A percentile compares a stretch with the other conserved stretches of the same genome.
These are phyloP conservation scores for Apiotrichum porosum DNA, from an alignment of 1,284 basidiomycete genomes.

Conservation along the genomic window DNA sequence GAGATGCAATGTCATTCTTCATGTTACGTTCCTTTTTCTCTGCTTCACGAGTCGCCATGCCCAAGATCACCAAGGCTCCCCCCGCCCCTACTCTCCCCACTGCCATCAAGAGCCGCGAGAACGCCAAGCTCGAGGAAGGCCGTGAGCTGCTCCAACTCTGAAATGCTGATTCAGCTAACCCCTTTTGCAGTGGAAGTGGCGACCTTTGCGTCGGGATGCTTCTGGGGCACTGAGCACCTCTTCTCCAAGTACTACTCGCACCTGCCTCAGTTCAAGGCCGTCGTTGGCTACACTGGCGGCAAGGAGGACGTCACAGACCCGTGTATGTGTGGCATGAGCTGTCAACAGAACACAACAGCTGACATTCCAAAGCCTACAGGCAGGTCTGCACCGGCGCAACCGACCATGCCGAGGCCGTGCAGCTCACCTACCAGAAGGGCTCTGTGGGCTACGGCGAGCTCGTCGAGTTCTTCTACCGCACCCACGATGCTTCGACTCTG, in stretches of 20 bases:
- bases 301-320: slow-evolving; percentile 50
- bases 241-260: slow-evolving; percentile 72
- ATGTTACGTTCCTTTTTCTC: slow-evolving; percentile 7
- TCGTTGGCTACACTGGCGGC: slow-evolving; percentile 79
- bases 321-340: slow-evolving; percentile 5
- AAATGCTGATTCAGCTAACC: too few relatives aligned
- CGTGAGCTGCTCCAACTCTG: slow-evolving; percentile 38
- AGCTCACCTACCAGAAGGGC: slow-evolving; percentile 76
- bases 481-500: slow-evolving; percentile 84
- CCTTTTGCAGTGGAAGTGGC: slow-evolving; percentile 56
- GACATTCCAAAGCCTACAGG: slow-evolving; percentile 54
- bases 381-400: slow-evolving; percentile 77
- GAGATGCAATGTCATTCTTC: too few relatives aligned
- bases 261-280: slow-evolving; percentile 56
- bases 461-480: slow-evolving; percentile 90
- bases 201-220: slow-evolving; percentile 73
- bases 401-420: slow-evolving; percentile 83
- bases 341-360: too few relatives aligned
- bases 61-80: slow-evolving; percentile 33
- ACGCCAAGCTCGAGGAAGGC: slow-evolving; percentile 36
- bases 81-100: slow-evolving; percentile 48
- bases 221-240: slow-evolving; percentile 81
- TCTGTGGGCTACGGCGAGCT: slow-evolving; percentile 75
- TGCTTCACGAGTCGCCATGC: slow-evolving; percentile 17
- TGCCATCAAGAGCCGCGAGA: slow-evolving; percentile 42